Evolutionary conservation across 2,329 filamentous ascomycete species (phyloP).

Genomic region (Chlorencoelia australis): DNA sequence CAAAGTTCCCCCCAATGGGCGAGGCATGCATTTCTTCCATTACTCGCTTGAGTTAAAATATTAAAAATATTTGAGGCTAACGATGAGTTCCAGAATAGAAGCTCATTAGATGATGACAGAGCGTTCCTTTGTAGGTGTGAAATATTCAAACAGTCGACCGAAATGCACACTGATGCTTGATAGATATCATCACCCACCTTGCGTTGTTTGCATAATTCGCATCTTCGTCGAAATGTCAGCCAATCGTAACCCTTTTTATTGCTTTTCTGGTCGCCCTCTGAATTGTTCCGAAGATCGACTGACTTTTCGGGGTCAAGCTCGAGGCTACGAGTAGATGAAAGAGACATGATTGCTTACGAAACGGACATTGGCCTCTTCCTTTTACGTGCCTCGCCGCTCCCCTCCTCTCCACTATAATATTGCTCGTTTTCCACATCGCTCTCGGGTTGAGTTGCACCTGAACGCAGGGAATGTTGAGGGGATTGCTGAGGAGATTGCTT

Average conservation of each 20-base stretch:
- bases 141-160: conserved; percentile 2
- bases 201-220: conserved; percentile 71
- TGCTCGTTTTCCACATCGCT: conserved; percentile 24
- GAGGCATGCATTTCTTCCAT: too few relatives aligned
- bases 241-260: conserved; percentile 18
- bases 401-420: conserved; percentile 23
- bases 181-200: too few relatives aligned
- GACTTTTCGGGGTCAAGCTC: conserved; percentile 11
- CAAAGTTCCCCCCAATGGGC: too few relatives aligned
- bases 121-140: too few relatives aligned
- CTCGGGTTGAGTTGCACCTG: conserved; percentile 21
- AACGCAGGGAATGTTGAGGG: conserved; percentile 16
- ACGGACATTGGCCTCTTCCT: conserved; percentile 40
- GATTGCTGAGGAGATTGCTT: conserved; percentile 25
- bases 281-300: conserved; percentile 8
- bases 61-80: too few relatives aligned
- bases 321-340: conserved; percentile 12
- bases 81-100: too few relatives aligned
- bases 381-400: conserved; percentile 31
- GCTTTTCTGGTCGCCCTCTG: too few relatives aligned
- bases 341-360: conserved; percentile 32
- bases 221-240: conserved; percentile 37
- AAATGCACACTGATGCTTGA: too few relatives aligned
- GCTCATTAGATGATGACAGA: too few relatives aligned
- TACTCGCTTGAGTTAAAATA: too few relatives aligned